Conservation (phyloP, 2,329 filamentous ascomycete genomes). For the Aspergillus sp. region DNA sequence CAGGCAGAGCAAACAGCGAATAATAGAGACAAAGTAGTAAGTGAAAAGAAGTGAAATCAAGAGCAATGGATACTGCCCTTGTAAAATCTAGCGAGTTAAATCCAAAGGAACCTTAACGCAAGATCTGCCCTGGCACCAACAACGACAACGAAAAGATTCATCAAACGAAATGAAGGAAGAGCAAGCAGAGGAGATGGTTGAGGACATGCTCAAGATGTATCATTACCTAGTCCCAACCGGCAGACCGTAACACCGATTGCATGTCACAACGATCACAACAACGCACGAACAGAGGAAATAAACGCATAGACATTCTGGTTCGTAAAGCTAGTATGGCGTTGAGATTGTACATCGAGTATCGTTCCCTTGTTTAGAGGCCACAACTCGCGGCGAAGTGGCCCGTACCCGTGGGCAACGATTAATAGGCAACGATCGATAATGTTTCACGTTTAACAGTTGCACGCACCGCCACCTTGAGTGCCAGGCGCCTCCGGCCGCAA, state of each 20-base stretch:
- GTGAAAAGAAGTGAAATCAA: conserved; percentile 17
- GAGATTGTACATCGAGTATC: not conserved
- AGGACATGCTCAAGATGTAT: conserved; percentile 1
- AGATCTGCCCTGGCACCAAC: conserved; percentile 7
- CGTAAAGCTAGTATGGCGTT: not conserved
- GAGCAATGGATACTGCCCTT: conserved; percentile 15
- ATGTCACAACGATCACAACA: not conserved
- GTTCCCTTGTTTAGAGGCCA: not conserved
- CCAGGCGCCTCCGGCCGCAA: conserved; percentile 54
- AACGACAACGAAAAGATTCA: conserved; percentile 7
- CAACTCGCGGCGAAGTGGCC: not conserved
- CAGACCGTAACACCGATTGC: not conserved
- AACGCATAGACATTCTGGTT: not conserved
- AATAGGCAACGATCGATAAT: not conserved
- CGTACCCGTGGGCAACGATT: no score
- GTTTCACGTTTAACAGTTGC: conserved; percentile 50
- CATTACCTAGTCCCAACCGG: conserved; percentile 5
- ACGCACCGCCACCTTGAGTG: conserved; percentile 52
- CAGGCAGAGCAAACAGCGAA: conserved; percentile 21
- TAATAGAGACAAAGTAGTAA: conserved; percentile 17
- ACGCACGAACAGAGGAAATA: not conserved
- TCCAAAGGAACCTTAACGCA: conserved; percentile 16
- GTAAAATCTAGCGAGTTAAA: conserved; percentile 24
- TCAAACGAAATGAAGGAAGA: not conserved
- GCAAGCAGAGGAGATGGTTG: not conserved